Evolutionary conservation across 2,329 filamentous ascomycete species (phyloP), one percentile per base, ranked within the genome.

Genomic region (Myriosclerotinia curreyana): DNA sequence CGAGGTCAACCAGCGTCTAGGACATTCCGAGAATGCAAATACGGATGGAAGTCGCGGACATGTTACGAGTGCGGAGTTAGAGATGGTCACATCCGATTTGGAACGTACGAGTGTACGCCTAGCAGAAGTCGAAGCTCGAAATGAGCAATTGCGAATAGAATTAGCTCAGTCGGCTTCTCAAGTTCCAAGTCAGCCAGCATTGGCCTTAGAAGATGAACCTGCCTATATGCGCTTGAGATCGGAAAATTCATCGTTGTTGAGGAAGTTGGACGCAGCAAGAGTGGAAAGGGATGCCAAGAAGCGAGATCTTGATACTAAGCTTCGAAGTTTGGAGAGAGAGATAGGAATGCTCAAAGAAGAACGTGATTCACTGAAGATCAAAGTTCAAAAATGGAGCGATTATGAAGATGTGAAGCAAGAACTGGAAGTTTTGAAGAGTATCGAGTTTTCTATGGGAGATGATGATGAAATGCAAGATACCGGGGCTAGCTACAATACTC

Each of bases 371-470:
- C 80, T 98, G 64, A 91, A 89, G 73, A 80, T 82, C 46, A 96
- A 95, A 77, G 84, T 98, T 4, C 87, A 92, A 68, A 96, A 90
- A 74, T 96, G 91, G 86, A 86, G 86, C 69, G 95, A 99, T 75
- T 99, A 99, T 75, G 93, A 98, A 42, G 94, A 98, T 65, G 86
- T 99, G 55, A 97, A 95, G 77, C 91, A 96, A 69, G 96, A 99
- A 76, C 82, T 99, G 3, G 94, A 98, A 72, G 93, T 98, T 66
- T 84, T 99, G 66, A 96, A 96, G 84, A 96, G 94, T 70, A 97
- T 99, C 71, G 95, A 99, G 75, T 96, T 99, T 72, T 91, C 94
- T 2, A 94, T 91, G 0, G 93, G 91, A 9, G 90, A 94, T 67
- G 92, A 96, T 66, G 90, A 93, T 54, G 87, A 89, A 11, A 73